Percentiles rank a stretch among this genome's conserved stretches.
These are phyloP conservation scores for Dittrichia graveolens DNA, from an alignment of 129 eudicot genomes.

Conservation along the genomic window DNA sequence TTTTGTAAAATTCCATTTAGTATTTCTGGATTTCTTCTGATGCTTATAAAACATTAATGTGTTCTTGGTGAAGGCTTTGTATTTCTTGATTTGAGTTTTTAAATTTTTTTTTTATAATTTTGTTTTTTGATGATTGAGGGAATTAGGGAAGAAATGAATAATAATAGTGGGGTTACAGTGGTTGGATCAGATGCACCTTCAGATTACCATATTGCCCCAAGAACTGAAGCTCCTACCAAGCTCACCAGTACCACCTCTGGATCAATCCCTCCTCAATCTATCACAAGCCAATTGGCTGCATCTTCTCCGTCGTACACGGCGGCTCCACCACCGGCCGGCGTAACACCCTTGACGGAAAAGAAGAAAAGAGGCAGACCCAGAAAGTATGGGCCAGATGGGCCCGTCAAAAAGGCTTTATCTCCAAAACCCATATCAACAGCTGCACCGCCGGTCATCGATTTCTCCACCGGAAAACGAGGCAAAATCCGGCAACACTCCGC, in stretches of 20 bases:
- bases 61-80: conserved; percentile 16
- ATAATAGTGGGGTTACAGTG: conserved; percentile 74
- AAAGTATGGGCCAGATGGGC: conserved; percentile 79
- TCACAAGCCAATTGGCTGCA: conserved; percentile 36
- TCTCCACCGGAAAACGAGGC: conserved; percentile 50
- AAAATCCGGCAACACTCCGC: conserved; percentile 30
- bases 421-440: conserved; percentile 90
- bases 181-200: conserved; percentile 98
- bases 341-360: conserved; percentile 42
- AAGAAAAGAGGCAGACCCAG: conserved; percentile 94
- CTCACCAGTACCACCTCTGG: conserved; percentile 42
- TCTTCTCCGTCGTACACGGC: conserved; percentile 44
- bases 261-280: conserved; percentile 28
- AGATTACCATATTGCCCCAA: conserved; percentile 73
- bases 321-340: conserved; percentile 40
- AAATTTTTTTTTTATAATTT: background rate
- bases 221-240: conserved; percentile 50
- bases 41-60: conserved; percentile 14
- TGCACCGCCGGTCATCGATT: conserved; percentile 48
- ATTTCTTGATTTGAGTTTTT: background rate
- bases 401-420: conserved; percentile 61
- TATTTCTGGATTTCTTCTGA: background rate
- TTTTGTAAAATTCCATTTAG: background rate
- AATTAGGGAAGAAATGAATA: conserved; percentile 44
- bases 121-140: conserved; percentile 42